phyloP scores from a whole-genome alignment of 1,139 yeast species.

The Scheffersomyces parashehatae region DNA sequence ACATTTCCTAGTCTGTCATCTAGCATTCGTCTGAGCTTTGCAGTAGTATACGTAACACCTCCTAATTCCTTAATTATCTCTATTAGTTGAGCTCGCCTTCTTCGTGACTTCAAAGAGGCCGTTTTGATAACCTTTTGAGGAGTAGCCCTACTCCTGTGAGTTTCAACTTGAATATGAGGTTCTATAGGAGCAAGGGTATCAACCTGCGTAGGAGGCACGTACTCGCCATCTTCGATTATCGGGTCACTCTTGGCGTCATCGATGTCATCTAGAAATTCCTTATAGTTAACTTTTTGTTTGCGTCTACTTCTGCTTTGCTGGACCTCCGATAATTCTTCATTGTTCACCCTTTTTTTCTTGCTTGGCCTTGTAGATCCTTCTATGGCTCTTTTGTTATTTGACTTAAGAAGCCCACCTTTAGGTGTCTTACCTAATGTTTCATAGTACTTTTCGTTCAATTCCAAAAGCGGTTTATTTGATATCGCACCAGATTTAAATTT shows the following conservation, averaged over 20 bases:
- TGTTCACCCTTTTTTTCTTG: conserved; percentile 7
- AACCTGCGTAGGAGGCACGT: conserved; percentile 3
- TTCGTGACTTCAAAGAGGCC: conserved; percentile 15
- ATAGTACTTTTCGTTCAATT: conserved; percentile 22
- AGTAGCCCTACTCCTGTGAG: background rate
- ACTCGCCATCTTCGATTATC: conserved; percentile 2
- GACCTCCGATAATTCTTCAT: conserved; percentile 1
- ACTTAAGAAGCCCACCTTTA: conserved; percentile 17
- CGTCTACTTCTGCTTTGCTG: conserved; percentile 1
- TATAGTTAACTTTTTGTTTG: background rate
- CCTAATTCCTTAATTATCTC: conserved; percentile 39
- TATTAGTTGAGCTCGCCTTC: conserved; percentile 35
- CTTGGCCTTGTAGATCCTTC: conserved; percentile 6
- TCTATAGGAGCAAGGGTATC: conserved; percentile 10
- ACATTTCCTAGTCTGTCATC: conserved; percentile 36
- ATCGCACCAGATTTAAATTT: conserved; percentile 4
- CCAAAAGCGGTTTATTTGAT: conserved; percentile 10
- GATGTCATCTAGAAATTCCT: background rate
- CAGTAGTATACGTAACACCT: conserved; percentile 42
- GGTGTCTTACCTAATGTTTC: conserved; percentile 28
- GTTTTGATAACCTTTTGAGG: conserved; percentile 3
- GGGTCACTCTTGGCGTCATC: background rate
- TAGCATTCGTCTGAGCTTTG: conserved; percentile 33
- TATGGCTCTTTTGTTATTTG: conserved; percentile 13
- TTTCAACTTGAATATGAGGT: conserved; percentile 7